A percentile compares a stretch with the other conserved stretches of the same genome.
phyloP scores from a whole-genome alignment of 805 yeast species.

The Starmerella gropengiesseri region DNA sequence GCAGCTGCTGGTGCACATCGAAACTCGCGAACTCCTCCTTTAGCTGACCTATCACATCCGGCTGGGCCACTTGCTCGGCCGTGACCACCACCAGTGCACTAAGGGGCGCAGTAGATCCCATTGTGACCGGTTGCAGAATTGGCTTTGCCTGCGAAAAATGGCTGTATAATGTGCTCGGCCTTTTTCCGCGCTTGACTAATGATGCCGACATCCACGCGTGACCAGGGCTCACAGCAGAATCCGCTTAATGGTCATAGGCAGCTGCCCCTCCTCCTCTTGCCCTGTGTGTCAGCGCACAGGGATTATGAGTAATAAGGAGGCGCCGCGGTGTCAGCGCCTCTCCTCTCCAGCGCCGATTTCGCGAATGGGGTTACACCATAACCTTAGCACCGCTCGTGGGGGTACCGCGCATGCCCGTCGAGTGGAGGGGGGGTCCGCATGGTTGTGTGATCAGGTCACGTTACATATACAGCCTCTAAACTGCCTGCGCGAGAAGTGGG shows the following conservation, averaged over 20 bases:
- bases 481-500: no score
- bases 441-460: no score
- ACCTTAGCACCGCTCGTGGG: no score
- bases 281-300: no score
- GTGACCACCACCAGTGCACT: conserved; percentile 21
- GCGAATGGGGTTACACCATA: no score
- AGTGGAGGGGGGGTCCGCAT: no score
- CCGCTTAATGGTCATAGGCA: background rate
- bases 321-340: no score
- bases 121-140: background rate
- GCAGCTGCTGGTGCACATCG: conserved; percentile 29
- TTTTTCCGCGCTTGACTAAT: background rate
- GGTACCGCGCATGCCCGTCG: no score
- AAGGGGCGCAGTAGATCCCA: background rate
- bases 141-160: background rate
- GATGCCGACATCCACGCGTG: background rate
- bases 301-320: no score
- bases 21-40: conserved; percentile 10
- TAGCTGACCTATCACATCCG: conserved; percentile 18
- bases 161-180: background rate
- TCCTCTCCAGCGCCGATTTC: no score
- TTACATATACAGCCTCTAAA: no score
- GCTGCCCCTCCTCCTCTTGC: background rate
- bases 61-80: conserved; percentile 23
- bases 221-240: background rate